phyloP scores from a whole-genome alignment of 331 rosid genomes.

The Pyracantha coccinea region DNA sequence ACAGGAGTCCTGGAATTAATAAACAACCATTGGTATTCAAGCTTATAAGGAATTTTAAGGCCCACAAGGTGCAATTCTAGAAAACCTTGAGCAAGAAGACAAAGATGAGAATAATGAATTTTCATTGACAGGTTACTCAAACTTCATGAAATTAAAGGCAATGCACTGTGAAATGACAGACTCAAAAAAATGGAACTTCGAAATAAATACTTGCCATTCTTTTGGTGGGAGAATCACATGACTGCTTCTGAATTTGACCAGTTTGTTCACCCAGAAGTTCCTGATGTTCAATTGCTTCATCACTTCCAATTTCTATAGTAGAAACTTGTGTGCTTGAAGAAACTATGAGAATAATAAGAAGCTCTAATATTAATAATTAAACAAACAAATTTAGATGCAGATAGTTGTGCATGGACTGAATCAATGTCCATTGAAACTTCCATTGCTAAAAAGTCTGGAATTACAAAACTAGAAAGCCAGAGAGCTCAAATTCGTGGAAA shows the following conservation, averaged over 20 bases:
- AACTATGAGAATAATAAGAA: conserved; percentile 41
- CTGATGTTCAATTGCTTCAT: conserved; percentile 31
- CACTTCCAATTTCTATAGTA: conserved; percentile 29
- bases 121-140: neutral
- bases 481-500: neutral
- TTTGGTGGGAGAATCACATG: conserved; percentile 33
- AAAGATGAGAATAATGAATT: neutral
- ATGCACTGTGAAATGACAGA: neutral
- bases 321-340: conserved; percentile 31
- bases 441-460: neutral
- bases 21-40: conserved; percentile 1
- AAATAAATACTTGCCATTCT: conserved; percentile 35
- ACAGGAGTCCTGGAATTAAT: conserved; percentile 48
- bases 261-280: conserved; percentile 31
- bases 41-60: neutral
- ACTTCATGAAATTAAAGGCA: neutral
- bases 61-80: neutral
- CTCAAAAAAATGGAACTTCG: neutral
- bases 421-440: neutral
- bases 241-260: conserved; percentile 32
- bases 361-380: conserved; percentile 10
- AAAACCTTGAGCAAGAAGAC: neutral
- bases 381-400: neutral
- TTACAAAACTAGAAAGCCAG: conserved; percentile 1
- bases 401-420: neutral